phyloP scores from a whole-genome alignment of 345 rosid genomes.

The Conringia planisiliqua region DNA sequence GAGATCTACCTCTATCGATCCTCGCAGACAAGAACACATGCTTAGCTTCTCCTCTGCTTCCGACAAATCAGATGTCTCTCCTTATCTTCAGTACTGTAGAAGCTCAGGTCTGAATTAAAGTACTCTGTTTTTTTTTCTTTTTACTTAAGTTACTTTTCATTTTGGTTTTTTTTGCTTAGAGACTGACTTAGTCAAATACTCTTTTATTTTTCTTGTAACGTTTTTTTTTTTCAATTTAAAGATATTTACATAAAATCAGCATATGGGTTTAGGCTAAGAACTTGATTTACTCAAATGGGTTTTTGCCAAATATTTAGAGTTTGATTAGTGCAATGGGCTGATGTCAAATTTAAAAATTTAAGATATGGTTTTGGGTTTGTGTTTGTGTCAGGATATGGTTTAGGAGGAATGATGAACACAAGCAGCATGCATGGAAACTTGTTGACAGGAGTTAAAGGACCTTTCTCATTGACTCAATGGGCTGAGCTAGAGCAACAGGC shows the following conservation, averaged over 20 bases:
- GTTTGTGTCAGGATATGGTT: slow-evolving; percentile 39
- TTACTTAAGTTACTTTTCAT: slow-evolving; percentile 1
- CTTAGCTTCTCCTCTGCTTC: slow-evolving; percentile 56
- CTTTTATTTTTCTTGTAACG: background rate
- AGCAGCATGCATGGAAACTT: slow-evolving; percentile 50
- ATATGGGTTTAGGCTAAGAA: background rate
- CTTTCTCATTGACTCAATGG: slow-evolving; percentile 77
- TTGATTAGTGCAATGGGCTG: background rate
- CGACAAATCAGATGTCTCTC: slow-evolving; percentile 37
- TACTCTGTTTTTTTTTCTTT: background rate
- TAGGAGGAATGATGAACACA: slow-evolving; percentile 47
- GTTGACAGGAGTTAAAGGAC: slow-evolving; percentile 48
- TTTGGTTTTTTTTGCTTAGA: background rate
- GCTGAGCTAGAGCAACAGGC: slow-evolving; percentile 95
- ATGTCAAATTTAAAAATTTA: background rate
- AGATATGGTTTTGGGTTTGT: background rate
- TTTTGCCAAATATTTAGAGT: background rate
- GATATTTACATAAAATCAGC: background rate
- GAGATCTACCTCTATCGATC: slow-evolving; percentile 52
- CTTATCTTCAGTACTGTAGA: slow-evolving; percentile 40
- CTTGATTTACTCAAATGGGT: slow-evolving; percentile 4
- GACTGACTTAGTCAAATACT: background rate
- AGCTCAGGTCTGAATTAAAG: slow-evolving; percentile 40
- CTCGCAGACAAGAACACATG: slow-evolving; percentile 48
- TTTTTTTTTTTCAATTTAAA: background rate